A percentile compares a stretch with the other conserved stretches of the same genome.
These are phyloP conservation scores for Camellia sinensis DNA, from an alignment of 148 eudicot species.

Conservation along the genomic window DNA sequence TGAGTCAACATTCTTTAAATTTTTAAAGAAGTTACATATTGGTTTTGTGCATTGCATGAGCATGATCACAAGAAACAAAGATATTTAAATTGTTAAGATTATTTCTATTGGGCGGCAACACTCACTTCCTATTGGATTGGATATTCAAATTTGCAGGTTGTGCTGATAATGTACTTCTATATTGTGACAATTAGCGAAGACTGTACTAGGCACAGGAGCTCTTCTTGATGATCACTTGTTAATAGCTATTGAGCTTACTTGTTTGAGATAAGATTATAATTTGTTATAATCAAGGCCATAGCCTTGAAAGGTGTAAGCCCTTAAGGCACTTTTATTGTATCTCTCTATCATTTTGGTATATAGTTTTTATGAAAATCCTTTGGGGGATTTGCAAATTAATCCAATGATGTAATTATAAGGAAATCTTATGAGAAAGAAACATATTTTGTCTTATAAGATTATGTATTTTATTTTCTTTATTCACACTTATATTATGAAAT, in stretches of 20 bases:
- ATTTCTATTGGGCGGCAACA: neutral
- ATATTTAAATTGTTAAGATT: neutral
- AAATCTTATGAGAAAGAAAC: neutral
- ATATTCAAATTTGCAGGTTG: neutral
- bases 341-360: neutral
- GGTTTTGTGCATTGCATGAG: neutral
- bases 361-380: neutral
- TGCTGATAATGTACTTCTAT: neutral
- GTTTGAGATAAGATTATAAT: neutral
- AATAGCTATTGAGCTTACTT: neutral
- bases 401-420: neutral
- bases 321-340: neutral
- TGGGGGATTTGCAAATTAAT: neutral
- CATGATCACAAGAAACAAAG: neutral
- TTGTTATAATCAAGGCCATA: neutral
- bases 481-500: too few relatives aligned
- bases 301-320: neutral
- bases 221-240: neutral
- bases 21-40: neutral
- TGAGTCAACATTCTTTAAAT: neutral
- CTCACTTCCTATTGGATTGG: neutral
- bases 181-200: neutral
- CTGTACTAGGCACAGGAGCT: neutral
- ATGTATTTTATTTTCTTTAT: too few relatives aligned
- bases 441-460: neutral